Base-by-base conservation (phyloP, 1,284 basidiomycete species). In the Cystobasidium sp. region DNA sequence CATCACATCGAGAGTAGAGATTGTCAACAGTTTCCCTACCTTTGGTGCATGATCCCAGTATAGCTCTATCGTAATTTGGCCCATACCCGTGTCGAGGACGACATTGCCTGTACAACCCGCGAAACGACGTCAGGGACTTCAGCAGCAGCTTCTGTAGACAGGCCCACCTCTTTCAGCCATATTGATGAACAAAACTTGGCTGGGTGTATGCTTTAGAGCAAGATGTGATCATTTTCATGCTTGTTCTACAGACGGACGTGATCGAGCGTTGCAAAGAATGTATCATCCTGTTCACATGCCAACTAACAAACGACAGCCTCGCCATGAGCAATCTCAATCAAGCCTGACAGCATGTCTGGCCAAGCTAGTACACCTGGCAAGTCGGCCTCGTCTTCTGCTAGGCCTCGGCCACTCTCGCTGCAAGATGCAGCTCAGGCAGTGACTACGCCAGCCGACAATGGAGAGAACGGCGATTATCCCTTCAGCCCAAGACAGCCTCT, bases 41-140 rank as follows among this genome's bases (percentile, higher is more conserved):
- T 88, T 89, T 37, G 94, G 94, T 0, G 93, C 92, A 82, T 97
- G 93, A 47, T 92, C 84, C 87, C 89, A 92, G 84, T 97, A 97
- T 39, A 97, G 86, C 84, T 97, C 94, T 10, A 97, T 85, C n/a
- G 39, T 61, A 39, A 76, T 12, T 22, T 69, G 16, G 55, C 70
- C 70, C 70, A 73, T 73, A 20, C 62, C 70, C 9, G 70, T 73
- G 44, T 73, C 70, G 52, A 73, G 47, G 16, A 73, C 70, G 51
- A 61, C 70, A 73, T 73, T 73, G 37, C 70, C 70, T 73, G 62
- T 6, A 12, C 12, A 22, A 3, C 14, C 12, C 18, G 49, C 14
- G 12, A 1, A 14, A 20, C 9, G 12, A 14, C 16, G 63, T 22
- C 46, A 65, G 14, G 3, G 9, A 39, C 14, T 1, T 58, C 46